Percentiles rank a stretch among this genome's conserved stretches.
phyloP scores from a whole-genome alignment of 768 basidiomycete species.

The Galerina marginata region DNA sequence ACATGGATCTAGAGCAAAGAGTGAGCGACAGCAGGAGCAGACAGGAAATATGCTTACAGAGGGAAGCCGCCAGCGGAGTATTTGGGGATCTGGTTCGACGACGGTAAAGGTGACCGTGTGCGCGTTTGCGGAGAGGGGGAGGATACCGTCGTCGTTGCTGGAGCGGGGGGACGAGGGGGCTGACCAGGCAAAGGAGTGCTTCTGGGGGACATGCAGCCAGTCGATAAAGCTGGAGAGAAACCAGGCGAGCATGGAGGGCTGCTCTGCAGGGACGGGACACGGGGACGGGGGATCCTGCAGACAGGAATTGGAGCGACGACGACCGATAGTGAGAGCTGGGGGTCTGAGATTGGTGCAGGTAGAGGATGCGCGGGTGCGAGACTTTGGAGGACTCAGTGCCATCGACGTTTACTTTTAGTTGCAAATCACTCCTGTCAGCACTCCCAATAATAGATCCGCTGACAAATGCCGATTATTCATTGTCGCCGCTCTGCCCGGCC shows the following conservation, averaged over 20 bases:
- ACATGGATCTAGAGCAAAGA: constrained; percentile 37
- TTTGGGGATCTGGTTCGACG: constrained; percentile 28
- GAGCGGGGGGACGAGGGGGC: constrained; percentile 52
- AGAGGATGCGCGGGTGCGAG: constrained; percentile 63
- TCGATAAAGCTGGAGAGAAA: constrained; percentile 57
- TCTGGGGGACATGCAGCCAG: constrained; percentile 52
- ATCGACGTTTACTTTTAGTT: neutral
- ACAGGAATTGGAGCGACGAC: constrained; percentile 57
- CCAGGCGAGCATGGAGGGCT: constrained; percentile 53
- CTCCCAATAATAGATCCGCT: constrained; percentile 1
- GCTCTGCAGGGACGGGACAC: constrained; percentile 14
- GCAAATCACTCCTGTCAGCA: neutral
- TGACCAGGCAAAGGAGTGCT: constrained; percentile 47
- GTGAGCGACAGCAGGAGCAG: constrained; percentile 10
- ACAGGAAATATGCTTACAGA: constrained; percentile 33
- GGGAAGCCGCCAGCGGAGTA: constrained; percentile 33
- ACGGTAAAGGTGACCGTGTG: constrained; percentile 47
- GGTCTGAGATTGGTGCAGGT: constrained; percentile 53
- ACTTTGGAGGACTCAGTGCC: constrained; percentile 30
- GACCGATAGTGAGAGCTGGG: constrained; percentile 53
- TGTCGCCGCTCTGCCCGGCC: neutral
- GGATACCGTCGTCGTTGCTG: constrained; percentile 43
- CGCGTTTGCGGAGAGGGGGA: constrained; percentile 39
- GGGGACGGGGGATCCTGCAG: constrained; percentile 33
- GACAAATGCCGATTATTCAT: constrained; percentile 11